Percentiles rank a stretch among this genome's conserved stretches.
phyloP scores from a whole-genome alignment of 176 grass and related monocot genomes.

The Avena sativa region DNA sequence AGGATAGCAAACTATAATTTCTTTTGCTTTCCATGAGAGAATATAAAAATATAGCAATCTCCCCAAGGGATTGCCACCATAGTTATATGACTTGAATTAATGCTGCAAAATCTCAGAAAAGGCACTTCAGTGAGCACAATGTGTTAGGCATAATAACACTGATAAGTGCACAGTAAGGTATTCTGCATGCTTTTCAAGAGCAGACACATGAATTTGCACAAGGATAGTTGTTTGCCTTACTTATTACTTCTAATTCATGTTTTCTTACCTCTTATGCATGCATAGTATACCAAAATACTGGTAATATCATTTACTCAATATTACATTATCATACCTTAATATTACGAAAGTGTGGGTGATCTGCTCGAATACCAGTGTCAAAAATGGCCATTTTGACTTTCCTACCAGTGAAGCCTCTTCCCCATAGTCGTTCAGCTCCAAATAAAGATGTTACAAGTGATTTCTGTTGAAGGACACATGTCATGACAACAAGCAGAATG shows the following conservation, averaged over 20 bases:
- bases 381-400: constrained; percentile 99
- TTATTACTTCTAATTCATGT: background rate
- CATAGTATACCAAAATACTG: background rate
- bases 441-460: constrained; percentile 95
- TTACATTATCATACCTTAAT: constrained; percentile 76
- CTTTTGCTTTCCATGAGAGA: background rate
- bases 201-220: background rate
- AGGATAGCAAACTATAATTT: constrained; percentile 27
- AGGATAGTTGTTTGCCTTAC: background rate
- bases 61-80: background rate
- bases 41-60: constrained; percentile 31
- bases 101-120: constrained; percentile 25
- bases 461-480: constrained; percentile 59
- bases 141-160: background rate
- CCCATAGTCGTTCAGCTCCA: constrained; percentile 86
- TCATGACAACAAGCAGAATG: constrained; percentile 15
- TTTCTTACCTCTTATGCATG: constrained; percentile 1
- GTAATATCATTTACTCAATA: constrained; percentile 25
- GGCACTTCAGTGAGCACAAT: background rate
- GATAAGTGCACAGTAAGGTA: background rate
- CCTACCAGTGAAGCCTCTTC: constrained; percentile 77
- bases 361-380: constrained; percentile 93
- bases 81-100: constrained; percentile 31
- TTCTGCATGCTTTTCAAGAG: background rate
- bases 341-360: constrained; percentile 96